Conservation (phyloP, 2,329 filamentous ascomycete genomes). For the Colletotrichum plurivorum region DNA sequence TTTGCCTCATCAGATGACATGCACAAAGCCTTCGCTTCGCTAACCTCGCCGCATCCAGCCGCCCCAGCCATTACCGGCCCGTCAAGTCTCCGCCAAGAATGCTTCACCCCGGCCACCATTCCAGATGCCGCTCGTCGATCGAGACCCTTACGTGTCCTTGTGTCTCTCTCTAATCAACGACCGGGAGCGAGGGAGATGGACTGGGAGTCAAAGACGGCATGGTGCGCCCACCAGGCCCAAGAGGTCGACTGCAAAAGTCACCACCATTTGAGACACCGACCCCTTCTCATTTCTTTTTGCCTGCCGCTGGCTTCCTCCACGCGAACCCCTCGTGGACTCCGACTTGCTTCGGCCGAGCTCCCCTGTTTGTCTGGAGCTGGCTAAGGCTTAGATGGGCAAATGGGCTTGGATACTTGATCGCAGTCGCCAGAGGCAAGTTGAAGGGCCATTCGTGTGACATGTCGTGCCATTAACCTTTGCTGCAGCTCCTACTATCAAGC, state of each 20-base stretch:
- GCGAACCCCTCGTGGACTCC: slow-evolving; percentile 27
- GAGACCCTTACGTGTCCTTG: slow-evolving; percentile 25
- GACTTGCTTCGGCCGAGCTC: slow-evolving; percentile 9
- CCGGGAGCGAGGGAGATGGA: neutral
- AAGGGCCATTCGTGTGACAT: slow-evolving; percentile 32
- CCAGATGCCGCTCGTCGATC: slow-evolving; percentile 36
- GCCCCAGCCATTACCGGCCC: slow-evolving; percentile 7
- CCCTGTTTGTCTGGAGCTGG: neutral
- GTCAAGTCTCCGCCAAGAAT: slow-evolving; percentile 1
- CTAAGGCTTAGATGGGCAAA: neutral
- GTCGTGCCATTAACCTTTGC: slow-evolving; percentile 41
- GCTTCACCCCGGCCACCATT: slow-evolving; percentile 12
- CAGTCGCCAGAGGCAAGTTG: slow-evolving; percentile 6
- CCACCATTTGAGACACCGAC: slow-evolving; percentile 25
- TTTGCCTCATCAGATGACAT: slow-evolving; percentile 6
- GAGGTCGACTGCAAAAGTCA: neutral
- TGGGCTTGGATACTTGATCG: neutral
- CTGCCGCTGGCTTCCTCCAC: slow-evolving; percentile 15
- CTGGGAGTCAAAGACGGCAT: neutral
- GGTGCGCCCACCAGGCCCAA: slow-evolving; percentile 10
- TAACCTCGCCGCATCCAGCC: slow-evolving; percentile 20
- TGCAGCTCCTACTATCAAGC: slow-evolving; percentile 18
- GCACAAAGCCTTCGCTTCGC: slow-evolving; percentile 10
- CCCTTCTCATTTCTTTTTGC: slow-evolving; percentile 28
- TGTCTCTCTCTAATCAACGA: slow-evolving; percentile 21